Conservation (phyloP, 1,284 basidiomycete genomes). For the Trametes versicolor region DNA sequence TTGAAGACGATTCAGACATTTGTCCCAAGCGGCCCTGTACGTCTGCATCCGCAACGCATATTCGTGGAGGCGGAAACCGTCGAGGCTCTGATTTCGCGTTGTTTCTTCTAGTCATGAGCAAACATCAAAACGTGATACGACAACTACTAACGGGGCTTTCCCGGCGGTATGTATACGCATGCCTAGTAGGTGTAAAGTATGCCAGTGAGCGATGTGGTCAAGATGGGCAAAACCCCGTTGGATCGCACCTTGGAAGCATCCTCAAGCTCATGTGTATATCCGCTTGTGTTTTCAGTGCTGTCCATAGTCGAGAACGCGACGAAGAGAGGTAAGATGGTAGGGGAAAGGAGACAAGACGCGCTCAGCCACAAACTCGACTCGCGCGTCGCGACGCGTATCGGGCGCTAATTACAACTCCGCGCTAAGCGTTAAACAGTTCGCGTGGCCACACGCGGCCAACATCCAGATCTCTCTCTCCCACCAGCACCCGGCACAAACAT, state of each 20-base stretch:
- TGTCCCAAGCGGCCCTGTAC: constrained; percentile 45
- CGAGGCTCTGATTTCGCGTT: constrained; percentile 10
- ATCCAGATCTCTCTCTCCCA: too few relatives aligned
- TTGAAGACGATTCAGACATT: constrained; percentile 45
- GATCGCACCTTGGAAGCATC: constrained; percentile 32
- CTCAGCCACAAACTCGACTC: constrained; percentile 8
- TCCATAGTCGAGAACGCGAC: neutral
- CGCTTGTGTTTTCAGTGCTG: neutral
- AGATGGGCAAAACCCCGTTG: neutral
- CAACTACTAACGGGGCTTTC: constrained; percentile 18
- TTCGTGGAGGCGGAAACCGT: constrained; percentile 33
- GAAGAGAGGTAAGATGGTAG: neutral
- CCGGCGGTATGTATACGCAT: constrained; percentile 42
- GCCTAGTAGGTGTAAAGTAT: constrained; percentile 27
- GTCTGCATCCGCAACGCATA: constrained; percentile 42
- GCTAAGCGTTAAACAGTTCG: too few relatives aligned
- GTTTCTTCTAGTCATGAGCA: neutral
- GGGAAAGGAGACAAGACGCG: constrained; percentile 3
- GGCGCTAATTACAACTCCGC: neutral
- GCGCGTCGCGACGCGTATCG: constrained; percentile 1
- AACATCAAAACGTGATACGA: neutral
- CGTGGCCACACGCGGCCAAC: too few relatives aligned
- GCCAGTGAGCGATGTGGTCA: neutral
- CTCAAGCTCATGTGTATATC: constrained; percentile 24
- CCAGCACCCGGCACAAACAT: too few relatives aligned